These are phyloP conservation scores for Dryas integrifolia DNA, from an alignment of 331 rosid species.

Conservation along the genomic window DNA sequence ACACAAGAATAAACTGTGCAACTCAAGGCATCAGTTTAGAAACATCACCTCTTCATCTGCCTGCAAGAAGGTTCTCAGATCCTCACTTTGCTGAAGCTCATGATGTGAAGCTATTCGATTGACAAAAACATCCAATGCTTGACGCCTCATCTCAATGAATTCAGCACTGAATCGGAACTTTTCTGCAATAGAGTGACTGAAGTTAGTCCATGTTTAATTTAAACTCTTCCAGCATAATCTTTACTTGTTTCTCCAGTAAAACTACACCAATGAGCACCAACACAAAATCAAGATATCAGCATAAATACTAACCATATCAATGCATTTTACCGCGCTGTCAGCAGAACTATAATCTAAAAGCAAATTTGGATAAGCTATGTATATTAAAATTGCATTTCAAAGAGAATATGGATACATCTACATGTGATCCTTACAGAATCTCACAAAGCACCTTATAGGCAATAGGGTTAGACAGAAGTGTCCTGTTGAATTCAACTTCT, in stretches of 20 bases:
- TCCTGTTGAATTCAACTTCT: neutral
- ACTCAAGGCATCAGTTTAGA: conserved; percentile 18
- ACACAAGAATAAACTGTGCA: conserved; percentile 18
- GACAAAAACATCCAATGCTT: conserved; percentile 79
- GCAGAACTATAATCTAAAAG: too few relatives aligned
- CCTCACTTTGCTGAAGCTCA: conserved; percentile 91
- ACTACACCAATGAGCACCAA: conserved; percentile 8
- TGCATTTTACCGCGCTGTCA: neutral
- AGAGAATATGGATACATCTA: neutral
- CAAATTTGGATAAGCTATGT: neutral
- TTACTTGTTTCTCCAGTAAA: neutral
- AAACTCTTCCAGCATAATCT: neutral
- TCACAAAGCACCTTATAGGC: neutral
- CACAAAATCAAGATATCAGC: neutral
- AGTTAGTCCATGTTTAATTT: conserved; percentile 16
- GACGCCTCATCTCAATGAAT: conserved; percentile 98
- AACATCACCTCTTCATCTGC: conserved; percentile 91
- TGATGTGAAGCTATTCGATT: conserved; percentile 88
- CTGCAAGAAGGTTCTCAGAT: conserved; percentile 86
- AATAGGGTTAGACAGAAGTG: neutral
- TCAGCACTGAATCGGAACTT: conserved; percentile 98
- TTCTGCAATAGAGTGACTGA: conserved; percentile 55
- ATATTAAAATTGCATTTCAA: neutral
- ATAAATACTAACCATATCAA: neutral
- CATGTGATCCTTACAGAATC: neutral